Evolutionary conservation across 345 rosid genomes (phyloP).

Genomic region (Turnera subulata): DNA sequence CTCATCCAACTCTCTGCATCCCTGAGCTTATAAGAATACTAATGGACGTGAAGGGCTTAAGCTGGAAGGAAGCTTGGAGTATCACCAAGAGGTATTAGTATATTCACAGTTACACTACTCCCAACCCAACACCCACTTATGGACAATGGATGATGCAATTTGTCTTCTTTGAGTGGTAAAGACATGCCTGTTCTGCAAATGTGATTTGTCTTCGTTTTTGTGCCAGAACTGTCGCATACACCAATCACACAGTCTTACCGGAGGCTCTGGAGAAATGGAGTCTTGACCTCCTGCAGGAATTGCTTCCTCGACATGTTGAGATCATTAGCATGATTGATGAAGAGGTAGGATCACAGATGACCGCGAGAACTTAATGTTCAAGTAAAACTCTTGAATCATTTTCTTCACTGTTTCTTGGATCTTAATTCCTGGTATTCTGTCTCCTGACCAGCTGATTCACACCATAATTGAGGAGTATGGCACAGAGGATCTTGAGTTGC

Average conservation of each 20-base stretch:
- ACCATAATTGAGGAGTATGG: conserved; percentile 39
- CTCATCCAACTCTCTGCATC: conserved; percentile 53
- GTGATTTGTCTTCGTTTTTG: neutral
- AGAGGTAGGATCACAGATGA: conserved; percentile 32
- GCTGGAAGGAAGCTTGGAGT: conserved; percentile 48
- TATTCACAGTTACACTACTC: too few relatives aligned
- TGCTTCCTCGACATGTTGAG: conserved; percentile 54
- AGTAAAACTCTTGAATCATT: too few relatives aligned
- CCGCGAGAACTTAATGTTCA: too few relatives aligned
- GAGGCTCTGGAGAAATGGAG: conserved; percentile 60
- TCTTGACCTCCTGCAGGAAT: conserved; percentile 40
- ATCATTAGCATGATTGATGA: conserved; percentile 44
- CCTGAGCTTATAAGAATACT: conserved; percentile 47
- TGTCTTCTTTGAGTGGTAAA: too few relatives aligned
- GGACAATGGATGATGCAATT: too few relatives aligned
- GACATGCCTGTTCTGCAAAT: too few relatives aligned
- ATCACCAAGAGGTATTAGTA: conserved; percentile 47
- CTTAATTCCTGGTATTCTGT: neutral
- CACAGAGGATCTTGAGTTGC: conserved; percentile 32
- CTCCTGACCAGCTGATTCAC: conserved; percentile 31
- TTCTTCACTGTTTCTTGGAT: neutral
- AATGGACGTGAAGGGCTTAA: conserved; percentile 45
- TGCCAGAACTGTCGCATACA: conserved; percentile 46
- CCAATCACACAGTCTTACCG: conserved; percentile 50
- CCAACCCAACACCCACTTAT: too few relatives aligned